These are phyloP conservation scores for Nicotiana noctiflora DNA, from an alignment of 257 asterid species.

Conservation along the genomic window DNA sequence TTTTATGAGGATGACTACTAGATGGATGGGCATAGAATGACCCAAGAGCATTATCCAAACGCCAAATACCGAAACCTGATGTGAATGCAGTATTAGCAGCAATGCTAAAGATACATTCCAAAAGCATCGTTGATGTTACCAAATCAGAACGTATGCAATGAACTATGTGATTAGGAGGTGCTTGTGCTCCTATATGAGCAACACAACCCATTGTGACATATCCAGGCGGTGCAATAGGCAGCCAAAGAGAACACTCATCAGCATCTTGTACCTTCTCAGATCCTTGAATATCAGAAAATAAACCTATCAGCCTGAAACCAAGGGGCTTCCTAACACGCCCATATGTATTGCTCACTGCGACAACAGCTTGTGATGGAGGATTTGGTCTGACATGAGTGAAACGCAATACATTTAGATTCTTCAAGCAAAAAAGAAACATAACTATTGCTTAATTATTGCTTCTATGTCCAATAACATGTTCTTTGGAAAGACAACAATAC, in stretches of 20 bases:
- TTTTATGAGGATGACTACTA: constrained; percentile 43
- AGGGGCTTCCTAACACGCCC: constrained; percentile 93
- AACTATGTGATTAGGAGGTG: constrained; percentile 85
- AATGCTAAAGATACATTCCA: constrained; percentile 58
- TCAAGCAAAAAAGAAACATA: background rate
- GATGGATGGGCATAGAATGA: constrained; percentile 86
- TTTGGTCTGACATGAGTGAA: constrained; percentile 58
- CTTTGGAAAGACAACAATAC: background rate
- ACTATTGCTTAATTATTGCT: background rate
- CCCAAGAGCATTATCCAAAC: constrained; percentile 77
- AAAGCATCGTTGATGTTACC: constrained; percentile 63
- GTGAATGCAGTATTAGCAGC: constrained; percentile 46
- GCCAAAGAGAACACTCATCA: constrained; percentile 84
- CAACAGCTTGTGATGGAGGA: constrained; percentile 95
- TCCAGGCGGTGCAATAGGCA: constrained; percentile 94
- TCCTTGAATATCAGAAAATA: constrained; percentile 51
- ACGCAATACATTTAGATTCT: background rate
- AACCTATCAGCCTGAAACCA: constrained; percentile 70
- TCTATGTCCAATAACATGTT: background rate
- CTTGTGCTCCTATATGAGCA: constrained; percentile 72
- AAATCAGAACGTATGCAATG: constrained; percentile 93
- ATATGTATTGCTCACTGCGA: constrained; percentile 78
- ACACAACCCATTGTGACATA: constrained; percentile 90
- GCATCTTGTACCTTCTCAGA: constrained; percentile 33
- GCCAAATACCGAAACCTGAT: constrained; percentile 92